Conservation (phyloP, 129 eudicot species). For the Tagetes patula region DNA sequence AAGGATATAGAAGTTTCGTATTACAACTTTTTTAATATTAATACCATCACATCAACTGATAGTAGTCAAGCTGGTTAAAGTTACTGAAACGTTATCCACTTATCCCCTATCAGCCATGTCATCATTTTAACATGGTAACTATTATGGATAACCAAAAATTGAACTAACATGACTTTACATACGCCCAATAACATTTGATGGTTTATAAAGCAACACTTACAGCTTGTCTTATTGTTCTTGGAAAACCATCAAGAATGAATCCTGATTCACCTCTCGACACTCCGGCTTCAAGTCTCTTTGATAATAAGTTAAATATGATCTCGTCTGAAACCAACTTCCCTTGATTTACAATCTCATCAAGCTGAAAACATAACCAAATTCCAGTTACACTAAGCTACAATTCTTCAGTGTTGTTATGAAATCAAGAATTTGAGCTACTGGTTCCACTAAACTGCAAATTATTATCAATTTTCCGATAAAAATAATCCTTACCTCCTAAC, state of each 20-base stretch:
- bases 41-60: background rate
- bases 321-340: constrained; percentile 94
- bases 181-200: background rate
- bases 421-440: background rate
- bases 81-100: background rate
- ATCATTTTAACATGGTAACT: background rate
- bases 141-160: background rate
- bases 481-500: too few species aligned
- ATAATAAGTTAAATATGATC: constrained; percentile 66
- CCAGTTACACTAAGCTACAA: background rate
- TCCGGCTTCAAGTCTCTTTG: constrained; percentile 87
- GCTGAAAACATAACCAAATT: constrained; percentile 45
- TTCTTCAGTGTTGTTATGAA: background rate
- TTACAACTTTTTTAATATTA: background rate
- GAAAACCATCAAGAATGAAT: constrained; percentile 92
- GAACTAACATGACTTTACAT: background rate
- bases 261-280: constrained; percentile 86
- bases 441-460: too few species aligned
- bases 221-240: constrained; percentile 92
- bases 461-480: too few species aligned
- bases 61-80: background rate
- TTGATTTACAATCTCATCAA: constrained; percentile 77
- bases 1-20: background rate
- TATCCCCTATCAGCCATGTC: background rate
- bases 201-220: constrained; percentile 41